phyloP scores from a whole-genome alignment of 2,329 filamentous ascomycete genomes.

The Pseudocercospora ulei region DNA sequence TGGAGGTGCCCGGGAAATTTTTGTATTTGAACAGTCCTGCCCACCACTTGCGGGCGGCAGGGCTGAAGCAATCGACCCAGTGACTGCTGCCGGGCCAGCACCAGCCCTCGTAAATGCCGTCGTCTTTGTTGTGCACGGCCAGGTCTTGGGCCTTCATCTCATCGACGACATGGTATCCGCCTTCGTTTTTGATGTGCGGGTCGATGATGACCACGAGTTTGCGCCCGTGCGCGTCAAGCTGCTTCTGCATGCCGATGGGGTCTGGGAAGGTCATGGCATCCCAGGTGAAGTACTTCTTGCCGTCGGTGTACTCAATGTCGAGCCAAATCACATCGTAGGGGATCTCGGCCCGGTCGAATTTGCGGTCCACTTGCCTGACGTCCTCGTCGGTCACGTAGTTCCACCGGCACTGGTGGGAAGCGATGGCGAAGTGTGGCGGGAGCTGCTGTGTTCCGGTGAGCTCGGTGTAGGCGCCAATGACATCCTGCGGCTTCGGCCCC shows the following conservation, averaged over 20 bases:
- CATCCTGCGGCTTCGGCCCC: conserved; percentile 71
- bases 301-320: conserved; percentile 94
- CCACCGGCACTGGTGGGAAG: conserved; percentile 96
- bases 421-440: conserved; percentile 84
- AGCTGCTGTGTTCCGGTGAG: conserved; percentile 85
- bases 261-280: conserved; percentile 80
- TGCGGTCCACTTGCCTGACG: conserved; percentile 89
- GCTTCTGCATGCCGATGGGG: conserved; percentile 76
- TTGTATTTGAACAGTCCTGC: conserved; percentile 76
- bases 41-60: conserved; percentile 89
- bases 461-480: conserved; percentile 74
- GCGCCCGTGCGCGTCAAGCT: conserved; percentile 72
- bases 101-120: conserved; percentile 85
- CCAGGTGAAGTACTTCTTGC: conserved; percentile 98
- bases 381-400: conserved; percentile 97
- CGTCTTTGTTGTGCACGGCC: conserved; percentile 81
- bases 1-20: conserved; percentile 71
- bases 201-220: conserved; percentile 94
- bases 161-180: conserved; percentile 63
- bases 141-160: conserved; percentile 76
- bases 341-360: conserved; percentile 90
- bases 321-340: conserved; percentile 99
- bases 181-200: conserved; percentile 91
- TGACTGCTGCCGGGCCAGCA: conserved; percentile 97
- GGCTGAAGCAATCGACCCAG: conserved; percentile 95